A percentile compares a stretch with the other conserved stretches of the same genome.
phyloP scores from a whole-genome alignment of 495 filamentous ascomycete species.

The Pseudotulostoma volvatum region DNA sequence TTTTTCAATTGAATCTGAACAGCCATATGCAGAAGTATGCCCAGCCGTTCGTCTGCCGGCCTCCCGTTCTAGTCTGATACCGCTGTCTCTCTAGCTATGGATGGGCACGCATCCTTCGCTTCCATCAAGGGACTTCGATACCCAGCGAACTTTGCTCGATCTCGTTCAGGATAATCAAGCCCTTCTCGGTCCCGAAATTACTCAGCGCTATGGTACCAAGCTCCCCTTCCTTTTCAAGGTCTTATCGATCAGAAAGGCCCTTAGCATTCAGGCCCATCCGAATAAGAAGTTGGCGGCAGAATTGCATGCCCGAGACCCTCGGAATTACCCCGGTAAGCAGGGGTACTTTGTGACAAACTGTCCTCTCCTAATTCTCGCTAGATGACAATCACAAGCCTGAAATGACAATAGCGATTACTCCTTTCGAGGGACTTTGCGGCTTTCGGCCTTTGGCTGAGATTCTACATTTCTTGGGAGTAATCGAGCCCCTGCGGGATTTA shows the following conservation, averaged over 20 bases:
- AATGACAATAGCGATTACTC: conserved; percentile 94
- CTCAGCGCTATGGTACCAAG: conserved; percentile 54
- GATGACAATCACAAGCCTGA: conserved; percentile 99
- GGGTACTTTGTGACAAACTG: background rate
- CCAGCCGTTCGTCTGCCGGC: conserved; percentile 15
- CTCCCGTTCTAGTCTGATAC: conserved; percentile 22
- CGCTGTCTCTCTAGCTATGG: conserved; percentile 50
- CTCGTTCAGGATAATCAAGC: conserved; percentile 77
- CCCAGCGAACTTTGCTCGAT: conserved; percentile 75
- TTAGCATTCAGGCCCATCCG: conserved; percentile 94
- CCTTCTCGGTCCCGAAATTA: conserved; percentile 56
- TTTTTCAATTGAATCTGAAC: conserved; percentile 62
- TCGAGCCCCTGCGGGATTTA: conserved; percentile 57
- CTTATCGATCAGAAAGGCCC: conserved; percentile 78
- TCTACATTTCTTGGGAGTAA: conserved; percentile 60
- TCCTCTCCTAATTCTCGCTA: conserved; percentile 8
- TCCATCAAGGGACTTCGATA: conserved; percentile 74
- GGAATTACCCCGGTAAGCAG: conserved; percentile 68
- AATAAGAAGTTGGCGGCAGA: conserved; percentile 94
- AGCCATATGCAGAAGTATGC: conserved; percentile 69
- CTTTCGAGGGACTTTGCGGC: conserved; percentile 89
- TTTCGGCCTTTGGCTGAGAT: conserved; percentile 84
- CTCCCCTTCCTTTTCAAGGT: conserved; percentile 97
- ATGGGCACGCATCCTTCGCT: conserved; percentile 97
- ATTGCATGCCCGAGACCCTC: conserved; percentile 68